These are phyloP conservation scores for Dissophora globulifera DNA, from an alignment of 192 early-diverging fungal species.

Conservation along the genomic window DNA sequence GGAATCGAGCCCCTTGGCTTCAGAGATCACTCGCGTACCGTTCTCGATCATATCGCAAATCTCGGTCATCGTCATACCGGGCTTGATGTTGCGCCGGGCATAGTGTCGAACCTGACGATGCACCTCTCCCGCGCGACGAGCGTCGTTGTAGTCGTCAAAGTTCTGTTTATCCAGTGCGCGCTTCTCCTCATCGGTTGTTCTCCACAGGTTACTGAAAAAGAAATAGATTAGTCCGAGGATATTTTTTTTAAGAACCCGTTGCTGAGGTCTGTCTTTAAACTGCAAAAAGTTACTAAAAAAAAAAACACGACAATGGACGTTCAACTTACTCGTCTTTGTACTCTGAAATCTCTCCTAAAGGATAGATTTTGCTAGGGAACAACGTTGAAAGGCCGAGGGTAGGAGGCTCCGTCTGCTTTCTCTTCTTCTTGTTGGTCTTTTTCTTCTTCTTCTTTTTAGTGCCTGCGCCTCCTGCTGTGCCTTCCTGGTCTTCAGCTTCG, in stretches of 20 bases:
- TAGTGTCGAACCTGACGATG: conserved; percentile 91
- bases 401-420: conserved; percentile 69
- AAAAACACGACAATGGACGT: too few species aligned
- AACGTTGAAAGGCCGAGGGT: conserved; percentile 82
- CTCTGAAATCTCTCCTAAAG: conserved; percentile 83
- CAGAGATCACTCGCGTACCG: conserved; percentile 83
- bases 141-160: conserved; percentile 79
- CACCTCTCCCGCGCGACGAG: conserved; percentile 92
- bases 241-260: too few species aligned
- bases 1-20: conserved; percentile 83
- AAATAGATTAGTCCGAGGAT: background rate
- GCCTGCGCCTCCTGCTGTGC: conserved; percentile 8
- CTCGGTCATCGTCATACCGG: conserved; percentile 95
- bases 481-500: conserved; percentile 25
- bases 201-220: conserved; percentile 77
- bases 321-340: conserved; percentile 88
- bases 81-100: conserved; percentile 83
- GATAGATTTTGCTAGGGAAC: conserved; percentile 82
- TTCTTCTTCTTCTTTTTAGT: conserved; percentile 50
- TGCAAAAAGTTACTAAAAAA: background rate
- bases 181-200: conserved; percentile 94
- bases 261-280: background rate
- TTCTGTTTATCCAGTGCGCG: conserved; percentile 79
- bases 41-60: conserved; percentile 96
- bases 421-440: conserved; percentile 51